Base-by-base conservation (phyloP, 2,329 filamentous ascomycete species). In the Neoscytalidium dimidiatum region DNA sequence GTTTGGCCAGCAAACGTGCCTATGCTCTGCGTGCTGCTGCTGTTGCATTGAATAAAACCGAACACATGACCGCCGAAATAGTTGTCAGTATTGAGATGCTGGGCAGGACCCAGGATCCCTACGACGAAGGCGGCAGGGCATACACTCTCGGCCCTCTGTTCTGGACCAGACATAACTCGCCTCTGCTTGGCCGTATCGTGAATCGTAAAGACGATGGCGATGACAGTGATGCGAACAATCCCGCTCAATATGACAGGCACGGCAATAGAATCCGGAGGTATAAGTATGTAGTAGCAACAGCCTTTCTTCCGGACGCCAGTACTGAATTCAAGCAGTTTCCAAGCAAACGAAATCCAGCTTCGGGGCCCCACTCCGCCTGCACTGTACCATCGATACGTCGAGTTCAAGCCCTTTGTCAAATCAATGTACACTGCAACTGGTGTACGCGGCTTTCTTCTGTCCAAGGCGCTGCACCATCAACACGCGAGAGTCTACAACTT, bases 381-480 rank as follows among this genome's bases (percentile, higher is more conserved):
- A 67, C 82, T 98, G 35, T 97, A 97, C 76, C 94, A 97, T 75
- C 90, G 93, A 69, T 98, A 91, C 73, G 94, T 97, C 65, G 94
- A 96, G 75, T 97, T 97, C 78, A 90, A 88, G 64, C 93, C 94
- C 28, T 92, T 97, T 72, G 91, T 98, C 63, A 92, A 91, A 58
- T 87, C 88, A 68, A 96, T 97, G 88, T 98, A 97, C 78, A 90
- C 88, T 1, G 86, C 87, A 9, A 86, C 86, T 29, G 94, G 93
- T 61, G 71, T 97, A 3, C 86, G 91, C 56, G 94, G 94, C 19
- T 89, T 87, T 67, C 84, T 97, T 51, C 81, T 97, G 21, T 92
- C 95, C 77, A 90, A 90, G 71, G 92, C 92, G 0, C 83, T 98
- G 6, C 94, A 96, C 77, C 92, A 96, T 73, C 94, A 98, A 75